Evolutionary conservation across 1,284 basidiomycete genomes (phyloP).

Genomic region (Erythrobasidium hasegawianum): DNA sequence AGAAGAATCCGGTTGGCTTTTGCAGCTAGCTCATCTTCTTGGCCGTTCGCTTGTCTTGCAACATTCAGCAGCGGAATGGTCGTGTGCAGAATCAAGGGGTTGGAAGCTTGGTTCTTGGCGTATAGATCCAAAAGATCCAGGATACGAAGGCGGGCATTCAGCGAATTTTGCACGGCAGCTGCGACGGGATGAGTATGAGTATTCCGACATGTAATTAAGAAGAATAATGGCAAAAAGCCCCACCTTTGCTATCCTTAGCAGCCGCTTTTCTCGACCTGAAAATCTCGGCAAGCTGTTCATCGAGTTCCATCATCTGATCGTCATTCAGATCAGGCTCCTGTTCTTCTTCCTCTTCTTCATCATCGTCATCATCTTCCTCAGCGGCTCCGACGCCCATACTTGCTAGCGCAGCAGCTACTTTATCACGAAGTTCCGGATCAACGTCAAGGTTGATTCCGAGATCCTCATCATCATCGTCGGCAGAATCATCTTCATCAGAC

Average conservation of each 20-base stretch:
- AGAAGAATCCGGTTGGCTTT: conserved; percentile 77
- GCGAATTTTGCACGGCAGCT: neutral
- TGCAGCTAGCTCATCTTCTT: conserved; percentile 78
- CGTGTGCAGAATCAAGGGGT: conserved; percentile 62
- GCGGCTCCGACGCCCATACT: conserved; percentile 68
- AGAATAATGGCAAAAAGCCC: too few species aligned
- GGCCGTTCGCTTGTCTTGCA: conserved; percentile 60
- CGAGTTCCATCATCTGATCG: conserved; percentile 95
- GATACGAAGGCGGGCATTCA: conserved; percentile 50
- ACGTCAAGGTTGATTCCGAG: conserved; percentile 56
- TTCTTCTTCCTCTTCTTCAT: conserved; percentile 50
- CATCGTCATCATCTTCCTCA: conserved; percentile 76
- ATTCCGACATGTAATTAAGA: too few species aligned
- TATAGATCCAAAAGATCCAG: conserved; percentile 86
- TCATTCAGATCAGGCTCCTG: conserved; percentile 82
- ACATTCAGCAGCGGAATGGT: conserved; percentile 74
- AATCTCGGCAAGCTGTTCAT: conserved; percentile 84
- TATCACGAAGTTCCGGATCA: conserved; percentile 61
- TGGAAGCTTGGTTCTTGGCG: conserved; percentile 69
- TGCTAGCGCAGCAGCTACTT: conserved; percentile 73
- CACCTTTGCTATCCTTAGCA: conserved; percentile 62
- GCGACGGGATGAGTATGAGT: too few species aligned
- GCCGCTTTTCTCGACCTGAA: conserved; percentile 67
- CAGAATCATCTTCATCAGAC: conserved; percentile 45
- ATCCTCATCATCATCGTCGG: conserved; percentile 54